A percentile compares a stretch with the other conserved stretches of the same genome.
phyloP scores from a whole-genome alignment of 1,284 basidiomycete species.

The Sparassis latifolia region DNA sequence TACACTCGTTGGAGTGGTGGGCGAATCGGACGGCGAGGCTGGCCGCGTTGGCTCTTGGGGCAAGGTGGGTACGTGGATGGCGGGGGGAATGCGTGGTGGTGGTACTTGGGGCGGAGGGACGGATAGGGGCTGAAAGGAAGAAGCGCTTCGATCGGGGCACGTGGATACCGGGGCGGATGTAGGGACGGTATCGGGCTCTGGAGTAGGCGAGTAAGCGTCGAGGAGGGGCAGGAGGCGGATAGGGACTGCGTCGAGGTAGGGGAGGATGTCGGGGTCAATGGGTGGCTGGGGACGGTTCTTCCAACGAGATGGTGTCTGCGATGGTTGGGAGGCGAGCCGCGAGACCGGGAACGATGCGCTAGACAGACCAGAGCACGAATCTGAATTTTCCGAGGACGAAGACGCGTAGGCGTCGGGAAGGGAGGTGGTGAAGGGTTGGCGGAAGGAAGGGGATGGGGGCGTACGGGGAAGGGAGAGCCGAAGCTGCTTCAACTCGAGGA shows the following conservation, averaged over 20 bases:
- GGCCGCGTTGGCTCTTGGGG: neutral
- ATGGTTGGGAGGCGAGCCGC: slow-evolving; percentile 21
- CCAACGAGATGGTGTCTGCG: slow-evolving; percentile 24
- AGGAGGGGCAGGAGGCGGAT: slow-evolving; percentile 27
- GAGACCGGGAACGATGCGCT: slow-evolving; percentile 19
- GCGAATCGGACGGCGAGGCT: neutral
- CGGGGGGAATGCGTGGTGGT: slow-evolving; percentile 9
- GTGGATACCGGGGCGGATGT: slow-evolving; percentile 5
- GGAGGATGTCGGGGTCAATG: slow-evolving; percentile 24
- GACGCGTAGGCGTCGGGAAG: slow-evolving; percentile 17
- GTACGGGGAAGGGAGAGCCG: slow-evolving; percentile 28
- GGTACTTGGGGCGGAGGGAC: slow-evolving; percentile 4
- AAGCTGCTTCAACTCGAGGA: slow-evolving; percentile 33
- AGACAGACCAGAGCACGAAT: no score
- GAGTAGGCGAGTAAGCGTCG: slow-evolving; percentile 7
- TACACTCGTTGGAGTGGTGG: slow-evolving; percentile 4
- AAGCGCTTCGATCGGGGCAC: slow-evolving; percentile 5
- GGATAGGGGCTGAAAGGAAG: slow-evolving; percentile 5
- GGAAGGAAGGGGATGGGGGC: slow-evolving; percentile 17
- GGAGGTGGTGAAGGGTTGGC: slow-evolving; percentile 22
- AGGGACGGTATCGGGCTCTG: slow-evolving; percentile 5
- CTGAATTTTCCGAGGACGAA: slow-evolving; percentile 15
- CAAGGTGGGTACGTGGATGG: slow-evolving; percentile 1
- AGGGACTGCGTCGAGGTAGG: slow-evolving; percentile 27
- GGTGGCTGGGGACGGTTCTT: slow-evolving; percentile 21